These are phyloP conservation scores for Trypanosoma lewisi DNA, from an alignment of 208 protist genomes.

Conservation along the genomic window DNA sequence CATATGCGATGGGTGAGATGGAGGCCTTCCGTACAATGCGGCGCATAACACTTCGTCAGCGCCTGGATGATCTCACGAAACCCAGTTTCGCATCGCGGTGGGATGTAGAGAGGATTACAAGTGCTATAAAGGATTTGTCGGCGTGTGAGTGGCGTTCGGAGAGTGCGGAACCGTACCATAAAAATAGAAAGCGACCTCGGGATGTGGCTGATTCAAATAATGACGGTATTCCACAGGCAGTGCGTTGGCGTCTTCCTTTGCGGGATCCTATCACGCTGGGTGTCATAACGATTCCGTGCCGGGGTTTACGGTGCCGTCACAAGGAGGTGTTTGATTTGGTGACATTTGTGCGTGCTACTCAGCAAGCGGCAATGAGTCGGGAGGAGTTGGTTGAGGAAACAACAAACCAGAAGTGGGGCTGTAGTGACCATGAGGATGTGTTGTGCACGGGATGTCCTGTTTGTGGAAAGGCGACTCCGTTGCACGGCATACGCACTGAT, in stretches of 20 bases:
- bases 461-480: constrained; percentile 31
- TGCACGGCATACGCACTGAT: constrained; percentile 55
- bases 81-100: constrained; percentile 24
- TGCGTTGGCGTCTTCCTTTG: constrained; percentile 36
- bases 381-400: constrained; percentile 17
- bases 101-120: constrained; percentile 30
- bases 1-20: constrained; percentile 54
- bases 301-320: constrained; percentile 59
- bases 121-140: constrained; percentile 17
- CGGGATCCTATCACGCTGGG: constrained; percentile 62
- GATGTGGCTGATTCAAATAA: constrained; percentile 20
- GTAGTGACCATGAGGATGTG: background rate
- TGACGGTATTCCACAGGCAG: constrained; percentile 4
- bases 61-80: constrained; percentile 35
- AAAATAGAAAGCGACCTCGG: constrained; percentile 28
- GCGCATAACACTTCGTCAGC: constrained; percentile 27
- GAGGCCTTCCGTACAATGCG: constrained; percentile 38
- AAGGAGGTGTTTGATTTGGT: constrained; percentile 75
- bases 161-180: background rate
- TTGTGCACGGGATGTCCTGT: constrained; percentile 38
- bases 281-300: constrained; percentile 48
- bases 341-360: constrained; percentile 54
- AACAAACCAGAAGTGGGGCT: constrained; percentile 17
- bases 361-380: constrained; percentile 26
- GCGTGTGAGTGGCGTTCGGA: background rate